A percentile compares a stretch with the other conserved stretches of the same genome.
Conservation (phyloP, 345 rosid genomes). For the Balakata baccata region DNA sequence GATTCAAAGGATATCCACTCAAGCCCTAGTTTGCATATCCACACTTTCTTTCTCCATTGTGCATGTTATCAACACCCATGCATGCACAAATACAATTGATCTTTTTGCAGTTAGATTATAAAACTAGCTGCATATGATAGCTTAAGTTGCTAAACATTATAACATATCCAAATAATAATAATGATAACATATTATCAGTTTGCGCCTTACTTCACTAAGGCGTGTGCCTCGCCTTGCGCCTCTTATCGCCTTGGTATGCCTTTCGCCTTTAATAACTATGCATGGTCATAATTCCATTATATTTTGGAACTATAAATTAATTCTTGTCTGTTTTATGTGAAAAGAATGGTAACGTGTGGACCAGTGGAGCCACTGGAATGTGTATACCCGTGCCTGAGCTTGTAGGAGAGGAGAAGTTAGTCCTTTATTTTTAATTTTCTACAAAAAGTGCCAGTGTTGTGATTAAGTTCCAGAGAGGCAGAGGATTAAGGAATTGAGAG, state of each 20-base stretch:
- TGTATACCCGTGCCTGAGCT: neutral
- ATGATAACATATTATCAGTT: no score
- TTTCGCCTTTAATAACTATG: neutral
- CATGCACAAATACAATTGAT: no score
- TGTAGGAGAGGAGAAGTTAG: neutral
- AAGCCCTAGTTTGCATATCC: no score
- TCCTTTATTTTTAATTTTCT: neutral
- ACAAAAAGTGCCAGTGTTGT: neutral
- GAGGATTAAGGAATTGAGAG: neutral
- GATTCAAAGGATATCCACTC: no score
- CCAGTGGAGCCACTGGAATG: neutral
- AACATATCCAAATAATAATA: no score
- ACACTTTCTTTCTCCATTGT: no score
- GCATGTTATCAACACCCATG: no score
- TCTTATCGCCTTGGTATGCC: no score
- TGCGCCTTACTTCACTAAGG: neutral
- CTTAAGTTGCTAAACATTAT: no score
- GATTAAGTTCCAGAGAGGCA: neutral
- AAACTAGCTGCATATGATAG: no score
- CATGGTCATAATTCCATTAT: neutral
- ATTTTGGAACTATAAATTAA: neutral
- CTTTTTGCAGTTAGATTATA: no score
- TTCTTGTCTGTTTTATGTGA: neutral
- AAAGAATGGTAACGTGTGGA: neutral
- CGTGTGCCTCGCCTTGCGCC: no score